Evolutionary conservation across 495 filamentous ascomycete genomes (phyloP).

Genomic region (Aeminium ludgeri): DNA sequence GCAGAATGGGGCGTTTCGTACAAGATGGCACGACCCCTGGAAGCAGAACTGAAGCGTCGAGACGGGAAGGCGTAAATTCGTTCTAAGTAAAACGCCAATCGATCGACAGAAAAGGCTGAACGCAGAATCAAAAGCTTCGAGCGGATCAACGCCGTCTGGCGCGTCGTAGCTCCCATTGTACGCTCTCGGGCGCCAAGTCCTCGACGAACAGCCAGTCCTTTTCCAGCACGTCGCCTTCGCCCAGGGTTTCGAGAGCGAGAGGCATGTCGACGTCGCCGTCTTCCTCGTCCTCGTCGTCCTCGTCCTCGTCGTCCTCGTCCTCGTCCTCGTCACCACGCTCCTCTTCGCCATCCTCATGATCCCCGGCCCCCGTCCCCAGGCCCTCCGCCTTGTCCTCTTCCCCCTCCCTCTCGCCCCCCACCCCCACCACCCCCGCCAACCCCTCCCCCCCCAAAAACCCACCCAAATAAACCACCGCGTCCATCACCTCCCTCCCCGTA

Average conservation of each 20-base stretch:
- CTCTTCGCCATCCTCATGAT: no score
- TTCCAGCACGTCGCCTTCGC: not conserved
- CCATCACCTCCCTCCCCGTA: slow-evolving; percentile 71
- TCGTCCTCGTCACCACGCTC: not conserved
- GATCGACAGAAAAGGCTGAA: no score
- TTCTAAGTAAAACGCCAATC: no score
- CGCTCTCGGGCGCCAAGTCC: not conserved
- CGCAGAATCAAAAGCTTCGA: no score
- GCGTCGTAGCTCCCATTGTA: slow-evolving; percentile 7
- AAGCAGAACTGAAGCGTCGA: no score
- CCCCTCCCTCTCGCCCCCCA: not conserved
- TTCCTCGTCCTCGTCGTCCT: not conserved
- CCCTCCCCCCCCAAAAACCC: slow-evolving; percentile 4
- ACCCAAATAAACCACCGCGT: slow-evolving; percentile 65
- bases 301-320: not conserved
- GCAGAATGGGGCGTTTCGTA: no score
- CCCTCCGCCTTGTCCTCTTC: no score
- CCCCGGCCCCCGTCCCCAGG: no score
- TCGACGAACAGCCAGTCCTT: not conserved
- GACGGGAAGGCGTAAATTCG: no score
- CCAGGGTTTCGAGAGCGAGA: not conserved
- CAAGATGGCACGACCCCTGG: no score
- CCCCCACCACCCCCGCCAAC: not conserved
- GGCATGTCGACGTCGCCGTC: no score
- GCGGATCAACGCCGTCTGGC: not conserved